Evolutionary conservation across 345 rosid genomes (phyloP), one percentile per base, ranked within the genome.

Genomic region (Ceriops tagal): DNA sequence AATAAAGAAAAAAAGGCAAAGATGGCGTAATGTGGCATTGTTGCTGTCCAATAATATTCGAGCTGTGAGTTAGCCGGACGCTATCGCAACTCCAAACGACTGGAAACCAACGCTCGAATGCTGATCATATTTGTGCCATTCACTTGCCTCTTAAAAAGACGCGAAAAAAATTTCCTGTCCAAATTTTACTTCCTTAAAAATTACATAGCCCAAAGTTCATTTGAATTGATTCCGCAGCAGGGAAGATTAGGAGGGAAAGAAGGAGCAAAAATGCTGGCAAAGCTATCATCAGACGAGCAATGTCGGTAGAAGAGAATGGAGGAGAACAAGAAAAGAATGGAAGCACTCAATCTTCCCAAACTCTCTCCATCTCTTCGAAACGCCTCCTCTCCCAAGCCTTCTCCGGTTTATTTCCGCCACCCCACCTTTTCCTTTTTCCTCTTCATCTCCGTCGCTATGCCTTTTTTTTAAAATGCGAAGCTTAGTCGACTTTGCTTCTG

Each of bases 251-350:
- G 49, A 43, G 49, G 16, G 1, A 1, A 58, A 28, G 5, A 58
- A 27, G 4, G 15, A 3, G 18, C 5, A 11, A 62, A 62, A n/a
- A 62, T 62, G 65, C 53, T 39, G 74, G 62, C 73, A 35, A 46
- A 62, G 53, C 6, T 18, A 20, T 28, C 69, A 6, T 7, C 64
- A 9, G 65, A 72, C 58, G 75, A 72, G 59, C 59, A 57, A 65
- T 21, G 9, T 51, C 65, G 71, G 13, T 66, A 8, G 18, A 65
- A 65, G 64, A 72, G 70, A 59, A n/a, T 72, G 59, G 71, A 72
- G 18, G 75, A 65, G 60, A 72, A 72, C 70, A 65, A 59, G 75
- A 73, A 53, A 43, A 52, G 77, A 53, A 53, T 73, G 77, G 77
- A 73, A 67, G 66, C 72, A 18, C 72, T 73, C 52, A 73, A 61